Conservation (phyloP, 75 land plant genomes). For the Picea glauca region DNA sequence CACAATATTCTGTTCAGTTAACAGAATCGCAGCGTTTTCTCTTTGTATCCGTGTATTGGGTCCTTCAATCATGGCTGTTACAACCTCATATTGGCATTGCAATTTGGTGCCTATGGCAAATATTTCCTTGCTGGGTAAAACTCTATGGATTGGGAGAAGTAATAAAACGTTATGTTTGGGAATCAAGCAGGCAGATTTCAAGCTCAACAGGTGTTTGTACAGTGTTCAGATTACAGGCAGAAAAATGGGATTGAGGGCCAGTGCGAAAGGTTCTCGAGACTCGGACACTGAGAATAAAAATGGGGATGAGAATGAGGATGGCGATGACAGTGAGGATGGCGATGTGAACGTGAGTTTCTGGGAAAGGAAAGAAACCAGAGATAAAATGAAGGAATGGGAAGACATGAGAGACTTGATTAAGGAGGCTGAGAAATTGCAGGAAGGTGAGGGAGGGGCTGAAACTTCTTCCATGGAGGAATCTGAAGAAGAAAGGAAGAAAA, state of each 20-base stretch:
- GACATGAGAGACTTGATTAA: constrained; percentile 29
- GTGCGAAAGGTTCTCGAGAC: not conserved
- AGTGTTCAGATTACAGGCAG: not conserved
- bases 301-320: not conserved
- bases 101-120: not conserved
- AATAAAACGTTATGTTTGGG: not conserved
- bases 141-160: not conserved
- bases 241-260: constrained; percentile 6
- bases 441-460: not conserved
- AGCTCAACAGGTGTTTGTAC: not conserved
- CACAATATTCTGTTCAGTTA: not conserved
- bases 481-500: not conserved
- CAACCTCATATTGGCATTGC: not conserved
- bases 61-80: not conserved
- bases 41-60: not conserved
- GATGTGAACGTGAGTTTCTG: constrained; percentile 1
- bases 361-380: not conserved
- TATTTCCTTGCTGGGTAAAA: not conserved
- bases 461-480: not conserved
- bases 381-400: constrained; percentile 16
- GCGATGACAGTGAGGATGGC: not conserved
- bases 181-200: not conserved
- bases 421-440: constrained; percentile 29
- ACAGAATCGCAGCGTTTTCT: not conserved
- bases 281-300: not conserved